Evolutionary conservation across 495 filamentous ascomycete genomes (phyloP), one percentile per base, ranked within the genome.

Genomic region (Aspergillus sclerotiicarbonarius): DNA sequence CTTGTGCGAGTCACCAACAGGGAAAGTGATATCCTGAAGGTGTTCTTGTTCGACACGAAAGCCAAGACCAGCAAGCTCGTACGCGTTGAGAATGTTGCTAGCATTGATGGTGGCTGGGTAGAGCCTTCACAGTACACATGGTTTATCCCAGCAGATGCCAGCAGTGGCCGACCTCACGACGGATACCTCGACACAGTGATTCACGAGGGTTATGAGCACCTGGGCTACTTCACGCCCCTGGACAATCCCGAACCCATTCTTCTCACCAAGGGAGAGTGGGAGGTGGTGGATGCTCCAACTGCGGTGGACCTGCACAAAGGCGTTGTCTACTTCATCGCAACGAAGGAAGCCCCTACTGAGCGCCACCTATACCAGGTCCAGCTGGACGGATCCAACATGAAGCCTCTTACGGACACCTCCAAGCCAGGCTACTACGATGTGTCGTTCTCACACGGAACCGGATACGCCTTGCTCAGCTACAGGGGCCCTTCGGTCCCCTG

Each of bases 111-210:
- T 12, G 94, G 94, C 44, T 98, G 94, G 94, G 94, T 98, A 61
- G 94, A 98, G 71, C 90, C 96, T 35, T 89, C 91, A 1, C 86
- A 98, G 62, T 82, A 86, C 30, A 97, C 94, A 4, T 83, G 78
- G 56, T 96, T 88, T 65, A 88, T 98, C 53, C 95, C 94, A 8
- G 89, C 91, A 3, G 88, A 96, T 68, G 84, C 89, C 37, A 62
- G 71, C 20, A 92, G 90, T 61, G 90, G 90, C 15, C 86, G 94
- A 10, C 77, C 80, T 35, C 71, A 92, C 19, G 90, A 95, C 68
- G 94, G 94, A 4, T 98, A 98, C 66, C 84, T 98, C 59, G 94
- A 98, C 72, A 92, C 90, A 0, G 76, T 98, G 43, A 89, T 97
- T 54, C 77, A 93, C 66, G 82, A 96, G 39, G 89, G 91, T 50